Percentiles rank a stretch among this genome's conserved stretches.
Conservation (phyloP, 805 yeast genomes). For the Metschnikowia peoriensis region DNA sequence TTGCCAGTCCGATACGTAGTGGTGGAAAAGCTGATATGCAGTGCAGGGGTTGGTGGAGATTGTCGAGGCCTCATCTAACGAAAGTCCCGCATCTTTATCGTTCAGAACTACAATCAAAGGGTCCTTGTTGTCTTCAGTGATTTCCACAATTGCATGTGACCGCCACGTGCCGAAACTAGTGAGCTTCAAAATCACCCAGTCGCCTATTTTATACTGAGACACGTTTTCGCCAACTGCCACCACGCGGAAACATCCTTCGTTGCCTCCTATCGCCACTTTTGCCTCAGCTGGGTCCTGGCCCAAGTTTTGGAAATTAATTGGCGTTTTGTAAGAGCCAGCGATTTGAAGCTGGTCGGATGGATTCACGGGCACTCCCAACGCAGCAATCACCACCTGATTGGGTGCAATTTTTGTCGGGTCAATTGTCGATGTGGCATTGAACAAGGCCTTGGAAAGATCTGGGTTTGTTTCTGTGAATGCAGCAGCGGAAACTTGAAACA, state of each 20-base stretch:
- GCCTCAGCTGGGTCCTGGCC: constrained; percentile 40
- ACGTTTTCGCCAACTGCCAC: constrained; percentile 63
- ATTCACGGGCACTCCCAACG: constrained; percentile 81
- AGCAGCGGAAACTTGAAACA: constrained; percentile 25
- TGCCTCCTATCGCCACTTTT: constrained; percentile 71
- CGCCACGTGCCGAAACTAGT: constrained; percentile 26
- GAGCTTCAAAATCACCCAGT: constrained; percentile 20
- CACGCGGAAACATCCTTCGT: constrained; percentile 90
- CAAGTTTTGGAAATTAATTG: constrained; percentile 45
- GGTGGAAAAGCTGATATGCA: constrained; percentile 21
- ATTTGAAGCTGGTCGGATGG: constrained; percentile 88
- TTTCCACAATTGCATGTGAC: constrained; percentile 19
- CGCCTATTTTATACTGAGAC: constrained; percentile 44
- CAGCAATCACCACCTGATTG: constrained; percentile 56
- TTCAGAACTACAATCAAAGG: constrained; percentile 15
- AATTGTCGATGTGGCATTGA: constrained; percentile 21
- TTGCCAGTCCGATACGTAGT: constrained; percentile 21
- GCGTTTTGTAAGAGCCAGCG: constrained; percentile 82
- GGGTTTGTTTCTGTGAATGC: constrained; percentile 23
- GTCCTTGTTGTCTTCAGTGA: constrained; percentile 11
- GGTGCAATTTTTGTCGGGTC: constrained; percentile 21
- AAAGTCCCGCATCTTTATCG: constrained; percentile 2
- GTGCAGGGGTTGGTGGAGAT: constrained; percentile 22
- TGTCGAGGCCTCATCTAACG: constrained; percentile 22
- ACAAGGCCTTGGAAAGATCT: constrained; percentile 21